A percentile compares a stretch with the other conserved stretches of the same genome.
Conservation (phyloP, 1,284 basidiomycete species). For the Pseudozyma sp. region DNA sequence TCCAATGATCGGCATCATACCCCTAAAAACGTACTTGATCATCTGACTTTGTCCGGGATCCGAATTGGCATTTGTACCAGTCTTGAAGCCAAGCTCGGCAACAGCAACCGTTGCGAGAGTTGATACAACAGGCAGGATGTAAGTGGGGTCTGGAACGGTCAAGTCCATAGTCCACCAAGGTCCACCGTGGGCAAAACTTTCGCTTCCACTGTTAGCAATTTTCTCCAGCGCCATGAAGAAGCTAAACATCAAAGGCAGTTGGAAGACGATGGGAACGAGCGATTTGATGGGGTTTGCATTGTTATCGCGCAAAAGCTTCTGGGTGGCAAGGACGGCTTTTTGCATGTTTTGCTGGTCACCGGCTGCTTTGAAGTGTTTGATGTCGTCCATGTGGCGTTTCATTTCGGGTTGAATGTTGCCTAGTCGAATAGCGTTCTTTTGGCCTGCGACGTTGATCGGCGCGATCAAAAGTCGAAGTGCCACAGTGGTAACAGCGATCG, state of each 20-base stretch:
- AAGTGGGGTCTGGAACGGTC: slow-evolving; percentile 82
- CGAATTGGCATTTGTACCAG: slow-evolving; percentile 69
- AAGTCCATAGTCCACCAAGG: slow-evolving; percentile 82
- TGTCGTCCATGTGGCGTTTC: slow-evolving; percentile 73
- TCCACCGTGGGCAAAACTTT: slow-evolving; percentile 82
- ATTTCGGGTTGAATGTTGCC: slow-evolving; percentile 77
- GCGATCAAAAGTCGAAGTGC: slow-evolving; percentile 78
- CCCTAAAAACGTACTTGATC: slow-evolving; percentile 79
- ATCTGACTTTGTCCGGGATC: slow-evolving; percentile 73
- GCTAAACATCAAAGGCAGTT: slow-evolving; percentile 83
- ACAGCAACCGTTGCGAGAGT: slow-evolving; percentile 79
- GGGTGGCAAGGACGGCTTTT: slow-evolving; percentile 74
- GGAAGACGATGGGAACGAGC: slow-evolving; percentile 75
- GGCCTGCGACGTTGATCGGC: slow-evolving; percentile 77
- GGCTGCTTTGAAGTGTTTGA: slow-evolving; percentile 71
- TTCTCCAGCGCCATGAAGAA: slow-evolving; percentile 86
- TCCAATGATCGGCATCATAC: slow-evolving; percentile 75
- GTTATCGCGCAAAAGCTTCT: slow-evolving; percentile 77
- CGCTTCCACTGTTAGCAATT: slow-evolving; percentile 79
- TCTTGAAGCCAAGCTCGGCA: slow-evolving; percentile 75
- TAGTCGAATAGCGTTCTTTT: slow-evolving; percentile 79
- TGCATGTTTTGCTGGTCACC: slow-evolving; percentile 75
- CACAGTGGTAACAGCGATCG: slow-evolving; percentile 79
- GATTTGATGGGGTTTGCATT: slow-evolving; percentile 77
- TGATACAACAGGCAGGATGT: slow-evolving; percentile 78